Evolutionary conservation across 2,329 filamentous ascomycete species (phyloP).

Genomic region (Ceratocystis cacaofunesta): DNA sequence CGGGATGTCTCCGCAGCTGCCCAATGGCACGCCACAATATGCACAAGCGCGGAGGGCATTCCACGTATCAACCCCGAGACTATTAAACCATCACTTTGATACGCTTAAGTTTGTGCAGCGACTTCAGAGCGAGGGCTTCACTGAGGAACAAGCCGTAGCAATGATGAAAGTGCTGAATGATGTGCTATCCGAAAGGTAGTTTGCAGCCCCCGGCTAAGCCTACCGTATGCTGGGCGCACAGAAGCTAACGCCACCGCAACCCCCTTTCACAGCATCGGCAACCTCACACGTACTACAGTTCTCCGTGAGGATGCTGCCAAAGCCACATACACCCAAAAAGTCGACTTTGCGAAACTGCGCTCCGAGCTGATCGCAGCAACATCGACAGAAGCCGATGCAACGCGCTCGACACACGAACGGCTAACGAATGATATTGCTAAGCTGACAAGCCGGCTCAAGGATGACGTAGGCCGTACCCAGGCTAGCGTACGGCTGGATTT

Average conservation of each 20-base stretch:
- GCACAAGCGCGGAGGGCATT: conserved; percentile 35
- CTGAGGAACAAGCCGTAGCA: conserved; percentile 86
- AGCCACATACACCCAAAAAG: conserved; percentile 71
- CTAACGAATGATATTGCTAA: conserved; percentile 91
- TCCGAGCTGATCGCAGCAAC: conserved; percentile 87
- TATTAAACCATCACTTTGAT: conserved; percentile 88
- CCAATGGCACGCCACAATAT: not conserved
- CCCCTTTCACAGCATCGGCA: conserved; percentile 56
- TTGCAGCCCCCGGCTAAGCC: not conserved
- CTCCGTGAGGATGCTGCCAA: conserved; percentile 83
- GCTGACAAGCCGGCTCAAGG: conserved; percentile 71
- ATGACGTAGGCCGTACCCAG: conserved; percentile 90
- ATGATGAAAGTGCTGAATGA: conserved; percentile 97
- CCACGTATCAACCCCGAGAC: conserved; percentile 45
- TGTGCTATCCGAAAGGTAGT: conserved; percentile 82
- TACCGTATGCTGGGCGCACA: not conserved
- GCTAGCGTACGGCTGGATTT: conserved; percentile 83
- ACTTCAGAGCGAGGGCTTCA: conserved; percentile 81
- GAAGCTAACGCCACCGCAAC: not conserved
- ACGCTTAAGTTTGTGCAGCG: conserved; percentile 93
- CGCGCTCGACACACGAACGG: conserved; percentile 77
- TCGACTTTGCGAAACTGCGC: conserved; percentile 93
- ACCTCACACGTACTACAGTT: conserved; percentile 95
- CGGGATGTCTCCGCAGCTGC: not conserved
- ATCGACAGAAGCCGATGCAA: conserved; percentile 78